A percentile compares a stretch with the other conserved stretches of the same genome.
Conservation (phyloP, 257 asterid genomes). For the Prunella vulgaris region DNA sequence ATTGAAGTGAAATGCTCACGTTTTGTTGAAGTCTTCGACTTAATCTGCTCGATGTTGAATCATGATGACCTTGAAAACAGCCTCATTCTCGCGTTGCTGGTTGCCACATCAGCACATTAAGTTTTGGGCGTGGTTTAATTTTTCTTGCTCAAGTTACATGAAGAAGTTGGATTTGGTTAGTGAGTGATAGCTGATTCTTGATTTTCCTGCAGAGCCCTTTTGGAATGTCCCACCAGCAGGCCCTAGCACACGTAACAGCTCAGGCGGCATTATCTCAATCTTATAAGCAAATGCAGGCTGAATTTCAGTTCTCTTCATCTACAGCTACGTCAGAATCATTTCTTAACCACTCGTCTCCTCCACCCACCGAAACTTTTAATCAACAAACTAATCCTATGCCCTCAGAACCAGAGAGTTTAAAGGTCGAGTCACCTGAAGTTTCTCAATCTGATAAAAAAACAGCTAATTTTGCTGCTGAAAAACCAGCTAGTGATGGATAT, state of each 20-base stretch:
- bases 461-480: slow-evolving; percentile 30
- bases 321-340: slow-evolving; percentile 27
- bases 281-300: slow-evolving; percentile 50
- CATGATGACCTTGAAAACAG: background rate
- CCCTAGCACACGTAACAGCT: slow-evolving; percentile 92
- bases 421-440: slow-evolving; percentile 38
- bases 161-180: background rate
- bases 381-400: slow-evolving; percentile 25
- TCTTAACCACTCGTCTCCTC: slow-evolving; percentile 28
- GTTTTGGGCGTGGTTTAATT: background rate
- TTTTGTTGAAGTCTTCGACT: background rate
- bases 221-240: slow-evolving; percentile 99
- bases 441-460: slow-evolving; percentile 49
- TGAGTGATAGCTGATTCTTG: slow-evolving; percentile 9
- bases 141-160: background rate
- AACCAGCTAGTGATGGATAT: slow-evolving; percentile 81
- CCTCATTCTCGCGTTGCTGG: background rate
- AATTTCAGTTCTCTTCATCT: slow-evolving; percentile 37
- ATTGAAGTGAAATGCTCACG: background rate
- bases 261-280: slow-evolving; percentile 82
- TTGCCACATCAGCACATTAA: background rate
- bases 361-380: slow-evolving; percentile 27
- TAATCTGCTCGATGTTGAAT: background rate
- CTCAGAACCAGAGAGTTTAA: slow-evolving; percentile 30
- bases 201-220: slow-evolving; percentile 73